phyloP scores from a whole-genome alignment of 192 early-diverging fungal species.

The Endogone sp. region DNA sequence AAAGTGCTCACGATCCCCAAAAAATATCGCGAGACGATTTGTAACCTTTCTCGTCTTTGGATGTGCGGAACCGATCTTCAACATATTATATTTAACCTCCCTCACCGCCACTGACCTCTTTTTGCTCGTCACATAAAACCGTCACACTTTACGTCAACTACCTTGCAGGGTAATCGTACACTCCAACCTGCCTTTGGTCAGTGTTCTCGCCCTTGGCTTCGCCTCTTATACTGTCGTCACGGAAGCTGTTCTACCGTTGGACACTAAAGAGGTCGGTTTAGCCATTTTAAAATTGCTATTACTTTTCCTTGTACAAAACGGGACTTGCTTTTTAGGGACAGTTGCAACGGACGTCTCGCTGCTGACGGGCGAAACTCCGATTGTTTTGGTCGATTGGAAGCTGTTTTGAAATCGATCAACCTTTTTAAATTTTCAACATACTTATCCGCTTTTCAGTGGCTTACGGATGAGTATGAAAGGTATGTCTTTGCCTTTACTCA shows the following conservation, averaged over 20 bases:
- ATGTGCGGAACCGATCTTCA: too few relatives aligned
- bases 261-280: neutral
- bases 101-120: neutral
- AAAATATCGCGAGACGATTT: too few relatives aligned
- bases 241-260: neutral
- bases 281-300: too few relatives aligned
- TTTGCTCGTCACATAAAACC: neutral
- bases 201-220: neutral
- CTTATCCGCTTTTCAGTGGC: neutral
- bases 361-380: too few relatives aligned
- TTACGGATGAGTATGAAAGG: neutral
- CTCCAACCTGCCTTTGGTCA: neutral
- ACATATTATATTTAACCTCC: too few relatives aligned
- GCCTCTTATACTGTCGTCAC: neutral
- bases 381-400: too few relatives aligned
- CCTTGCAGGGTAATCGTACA: neutral
- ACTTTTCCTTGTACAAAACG: too few relatives aligned
- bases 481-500: neutral
- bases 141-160: neutral
- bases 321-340: too few relatives aligned
- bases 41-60: neutral
- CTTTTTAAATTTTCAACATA: too few relatives aligned
- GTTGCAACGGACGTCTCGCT: too few relatives aligned
- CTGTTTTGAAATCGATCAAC: too few relatives aligned
- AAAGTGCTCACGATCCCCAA: too few relatives aligned